These are phyloP conservation scores for Blastocystis sp. DNA, from an alignment of 352 stramenopile species.

Conservation along the genomic window DNA sequence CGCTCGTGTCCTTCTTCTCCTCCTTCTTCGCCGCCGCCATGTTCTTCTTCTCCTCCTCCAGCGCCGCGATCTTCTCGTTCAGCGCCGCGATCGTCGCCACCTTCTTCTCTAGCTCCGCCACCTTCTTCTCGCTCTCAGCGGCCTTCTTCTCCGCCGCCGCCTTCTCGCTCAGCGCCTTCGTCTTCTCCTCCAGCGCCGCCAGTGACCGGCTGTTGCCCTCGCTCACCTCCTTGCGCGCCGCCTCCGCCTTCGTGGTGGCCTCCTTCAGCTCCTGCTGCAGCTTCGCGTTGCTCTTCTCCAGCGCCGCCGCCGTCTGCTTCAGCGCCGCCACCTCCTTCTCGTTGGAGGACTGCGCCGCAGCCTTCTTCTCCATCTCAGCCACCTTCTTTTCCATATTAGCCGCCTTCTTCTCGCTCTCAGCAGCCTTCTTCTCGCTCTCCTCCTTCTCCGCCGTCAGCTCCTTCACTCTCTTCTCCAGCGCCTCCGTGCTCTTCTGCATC, in stretches of 20 bases:
- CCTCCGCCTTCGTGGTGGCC: background rate
- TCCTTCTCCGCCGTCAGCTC: constrained; percentile 37
- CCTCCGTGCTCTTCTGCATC: constrained; percentile 65
- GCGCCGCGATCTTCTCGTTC: background rate
- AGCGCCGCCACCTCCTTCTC: constrained; percentile 28
- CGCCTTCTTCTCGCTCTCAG: constrained; percentile 67
- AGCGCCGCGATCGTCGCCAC: constrained; percentile 74
- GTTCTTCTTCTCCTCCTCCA: constrained; percentile 24
- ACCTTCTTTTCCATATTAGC: constrained; percentile 29
- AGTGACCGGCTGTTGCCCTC: constrained; percentile 40
- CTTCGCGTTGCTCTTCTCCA: constrained; percentile 36
- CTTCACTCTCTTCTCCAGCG: constrained; percentile 69
- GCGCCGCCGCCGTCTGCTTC: constrained; percentile 50
- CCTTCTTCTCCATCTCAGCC: constrained; percentile 71
- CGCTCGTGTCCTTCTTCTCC: constrained; percentile 56
- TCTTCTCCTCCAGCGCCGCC: background rate
- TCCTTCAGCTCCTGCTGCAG: constrained; percentile 20
- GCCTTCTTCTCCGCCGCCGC: constrained; percentile 74
- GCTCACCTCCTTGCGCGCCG: constrained; percentile 70
- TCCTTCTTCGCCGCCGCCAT: background rate
- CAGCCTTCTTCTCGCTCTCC: constrained; percentile 26
- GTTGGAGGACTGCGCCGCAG: background rate
- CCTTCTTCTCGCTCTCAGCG: background rate
- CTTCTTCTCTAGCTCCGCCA: constrained; percentile 23
- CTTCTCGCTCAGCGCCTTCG: background rate